Conservation (phyloP, 2,329 filamentous ascomycete genomes). For the Dothistroma pini region DNA sequence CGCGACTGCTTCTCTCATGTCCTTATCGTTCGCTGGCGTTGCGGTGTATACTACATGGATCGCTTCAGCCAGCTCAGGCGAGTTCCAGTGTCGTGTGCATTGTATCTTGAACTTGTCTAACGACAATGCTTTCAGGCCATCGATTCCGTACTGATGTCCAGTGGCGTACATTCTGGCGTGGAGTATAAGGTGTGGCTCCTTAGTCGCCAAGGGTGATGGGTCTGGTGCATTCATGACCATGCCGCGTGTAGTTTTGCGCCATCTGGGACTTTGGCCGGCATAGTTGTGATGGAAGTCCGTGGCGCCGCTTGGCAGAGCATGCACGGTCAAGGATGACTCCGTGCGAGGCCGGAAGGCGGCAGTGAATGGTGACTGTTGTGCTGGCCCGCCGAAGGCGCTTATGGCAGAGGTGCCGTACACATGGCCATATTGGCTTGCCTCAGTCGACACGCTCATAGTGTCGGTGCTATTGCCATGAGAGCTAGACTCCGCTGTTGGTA, state of each 20-base stretch:
- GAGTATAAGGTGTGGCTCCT: constrained; percentile 19
- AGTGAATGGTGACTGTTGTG: constrained; percentile 12
- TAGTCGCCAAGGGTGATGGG: constrained; percentile 24
- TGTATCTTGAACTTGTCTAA: constrained; percentile 29
- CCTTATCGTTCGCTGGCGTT: constrained; percentile 30
- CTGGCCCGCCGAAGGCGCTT: constrained; percentile 26
- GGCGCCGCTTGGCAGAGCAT: constrained; percentile 19
- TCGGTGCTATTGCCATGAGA: constrained; percentile 17
- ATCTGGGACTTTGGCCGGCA: constrained; percentile 5
- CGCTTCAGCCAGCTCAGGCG: constrained; percentile 30
- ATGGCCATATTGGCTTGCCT: constrained; percentile 25
- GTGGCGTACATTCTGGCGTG: constrained; percentile 29
- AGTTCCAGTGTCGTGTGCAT: constrained; percentile 25
- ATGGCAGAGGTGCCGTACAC: constrained; percentile 26
- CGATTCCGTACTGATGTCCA: constrained; percentile 25
- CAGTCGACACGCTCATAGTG: constrained; percentile 21
- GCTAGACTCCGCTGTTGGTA: constrained; percentile 5
- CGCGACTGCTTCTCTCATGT: constrained; percentile 31
- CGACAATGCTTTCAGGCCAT: constrained; percentile 24
- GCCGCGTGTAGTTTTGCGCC: constrained; percentile 12
- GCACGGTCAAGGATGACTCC: constrained; percentile 23
- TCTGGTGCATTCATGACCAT: constrained; percentile 19
- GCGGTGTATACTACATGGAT: constrained; percentile 29
- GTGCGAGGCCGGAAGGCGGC: constrained; percentile 11
- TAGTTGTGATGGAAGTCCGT: constrained; percentile 15